These are phyloP conservation scores for Kluyveromyces sp. DNA, from an alignment of 1,139 yeast species.

Conservation along the genomic window DNA sequence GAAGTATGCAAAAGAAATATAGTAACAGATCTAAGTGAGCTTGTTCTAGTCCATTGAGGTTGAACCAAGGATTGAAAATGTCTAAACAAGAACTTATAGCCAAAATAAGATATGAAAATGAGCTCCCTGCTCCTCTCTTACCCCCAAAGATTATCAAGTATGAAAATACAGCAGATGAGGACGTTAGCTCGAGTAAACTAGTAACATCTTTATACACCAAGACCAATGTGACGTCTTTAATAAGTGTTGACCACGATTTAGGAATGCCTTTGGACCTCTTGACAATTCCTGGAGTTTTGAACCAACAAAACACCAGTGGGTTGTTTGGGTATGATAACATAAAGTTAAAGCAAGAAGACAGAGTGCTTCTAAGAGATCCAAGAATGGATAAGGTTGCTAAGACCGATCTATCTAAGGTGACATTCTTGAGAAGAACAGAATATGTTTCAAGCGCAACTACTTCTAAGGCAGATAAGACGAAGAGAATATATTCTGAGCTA, in stretches of 20 bases:
- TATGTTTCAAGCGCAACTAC: constrained; percentile 42
- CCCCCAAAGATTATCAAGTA: constrained; percentile 77
- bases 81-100: constrained; percentile 83
- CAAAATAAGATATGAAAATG: constrained; percentile 75
- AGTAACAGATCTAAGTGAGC: no score
- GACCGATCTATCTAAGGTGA: constrained; percentile 47
- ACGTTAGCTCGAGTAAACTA: constrained; percentile 53
- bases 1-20: no score
- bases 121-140: constrained; percentile 87
- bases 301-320: constrained; percentile 47
- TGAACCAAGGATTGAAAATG: constrained; percentile 19
- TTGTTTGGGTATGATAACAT: constrained; percentile 35
- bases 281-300: constrained; percentile 60
- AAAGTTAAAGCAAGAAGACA: constrained; percentile 67
- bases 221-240: constrained; percentile 59
- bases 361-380: constrained; percentile 74
- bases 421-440: constrained; percentile 90
- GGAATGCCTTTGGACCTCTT: constrained; percentile 79
- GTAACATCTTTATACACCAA: constrained; percentile 69
- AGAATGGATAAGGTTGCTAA: constrained; percentile 46
- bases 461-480: constrained; percentile 17
- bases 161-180: constrained; percentile 36
- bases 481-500: constrained; percentile 14
- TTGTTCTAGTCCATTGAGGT: no score
- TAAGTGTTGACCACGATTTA: constrained; percentile 62